Base-by-base conservation (phyloP, 306 rosid genomes). In the Carpinus fangiana region DNA sequence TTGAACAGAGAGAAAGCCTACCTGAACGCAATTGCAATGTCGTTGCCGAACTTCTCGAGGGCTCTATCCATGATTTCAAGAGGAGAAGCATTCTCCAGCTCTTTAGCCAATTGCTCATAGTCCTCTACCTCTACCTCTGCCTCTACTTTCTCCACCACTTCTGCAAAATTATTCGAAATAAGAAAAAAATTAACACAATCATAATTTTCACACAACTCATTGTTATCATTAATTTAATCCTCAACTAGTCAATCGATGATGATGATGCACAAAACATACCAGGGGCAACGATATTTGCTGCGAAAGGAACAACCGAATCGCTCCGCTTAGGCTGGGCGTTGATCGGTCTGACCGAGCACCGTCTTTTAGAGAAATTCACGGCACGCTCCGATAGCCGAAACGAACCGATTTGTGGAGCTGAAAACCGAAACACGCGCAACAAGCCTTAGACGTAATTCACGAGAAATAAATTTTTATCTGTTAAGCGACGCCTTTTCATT, bases 21-120 rank as follows among this genome's bases (percentile, higher is more conserved):
- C 98, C 97, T 93, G 91, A 91, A 93, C 31, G 97, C 98, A 85
- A 93, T 93, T 10, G 96, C 97, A 34, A 93, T 89, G 76, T 91
- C 89, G 67, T 85, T 73, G 66, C 97, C 98, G 50, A 91, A 91
- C 78, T 78, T 87, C 83, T 86, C 88, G 16, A 93, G 93, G 52
- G 97, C 98, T 68, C 52, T 86, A 34, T 91, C 93, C 81, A 93
- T 93, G 20, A 93, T 85, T 79, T 89, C 82, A 77, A 91, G 91
- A 74, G 98, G 98, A 12, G 96, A 93, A 81, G 97, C 96, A 82
- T 80, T 87, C 56, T 72, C 85, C 26, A 93, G 96, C 47, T 78
- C 84, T 56, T 50, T 55, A 0, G 93, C 93, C 79, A 91, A 85
- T 59, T 74, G 79, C 28, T 75, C 84, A 70, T 17, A 78, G 78